phyloP scores from a whole-genome alignment of 2,329 filamentous ascomycete genomes.

The Pseudogymnoascus sp. region DNA sequence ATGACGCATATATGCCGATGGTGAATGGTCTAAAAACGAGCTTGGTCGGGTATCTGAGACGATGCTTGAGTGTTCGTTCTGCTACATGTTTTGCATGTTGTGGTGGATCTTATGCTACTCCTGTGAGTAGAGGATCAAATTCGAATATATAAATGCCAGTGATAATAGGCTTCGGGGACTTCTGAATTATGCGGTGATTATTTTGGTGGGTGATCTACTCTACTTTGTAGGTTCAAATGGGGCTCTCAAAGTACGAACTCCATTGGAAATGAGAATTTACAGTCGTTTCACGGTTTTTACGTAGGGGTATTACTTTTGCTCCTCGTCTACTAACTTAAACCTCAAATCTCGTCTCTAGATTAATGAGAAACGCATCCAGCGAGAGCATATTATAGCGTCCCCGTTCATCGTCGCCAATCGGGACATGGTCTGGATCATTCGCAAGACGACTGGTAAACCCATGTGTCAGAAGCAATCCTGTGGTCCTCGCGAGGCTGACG shows the following conservation, averaged over 20 bases:
- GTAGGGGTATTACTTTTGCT: too few species aligned
- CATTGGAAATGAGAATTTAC: neutral
- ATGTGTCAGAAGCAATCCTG: conserved; percentile 31
- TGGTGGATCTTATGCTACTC: neutral
- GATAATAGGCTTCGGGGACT: neutral
- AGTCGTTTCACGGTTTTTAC: neutral
- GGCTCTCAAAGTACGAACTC: neutral
- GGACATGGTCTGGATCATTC: conserved; percentile 32
- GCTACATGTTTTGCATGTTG: neutral
- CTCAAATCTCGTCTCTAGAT: conserved; percentile 32
- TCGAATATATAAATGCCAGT: neutral
- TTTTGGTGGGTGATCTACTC: neutral
- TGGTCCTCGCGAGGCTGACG: conserved; percentile 31
- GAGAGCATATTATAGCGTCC: conserved; percentile 36
- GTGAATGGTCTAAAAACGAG: neutral
- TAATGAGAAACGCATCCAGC: conserved; percentile 35
- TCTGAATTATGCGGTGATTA: neutral
- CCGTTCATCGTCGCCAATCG: conserved; percentile 34
- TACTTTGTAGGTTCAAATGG: neutral
- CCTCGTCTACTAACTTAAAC: conserved; percentile 11
- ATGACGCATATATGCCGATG: neutral
- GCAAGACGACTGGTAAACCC: conserved; percentile 37
- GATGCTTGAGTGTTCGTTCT: neutral
- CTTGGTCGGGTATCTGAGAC: neutral
- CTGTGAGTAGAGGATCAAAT: neutral